Percentiles rank a stretch among this genome's conserved stretches.
Evolutionary conservation across 345 rosid species (phyloP).

Genomic region (Leavenworthia alabamica): DNA sequence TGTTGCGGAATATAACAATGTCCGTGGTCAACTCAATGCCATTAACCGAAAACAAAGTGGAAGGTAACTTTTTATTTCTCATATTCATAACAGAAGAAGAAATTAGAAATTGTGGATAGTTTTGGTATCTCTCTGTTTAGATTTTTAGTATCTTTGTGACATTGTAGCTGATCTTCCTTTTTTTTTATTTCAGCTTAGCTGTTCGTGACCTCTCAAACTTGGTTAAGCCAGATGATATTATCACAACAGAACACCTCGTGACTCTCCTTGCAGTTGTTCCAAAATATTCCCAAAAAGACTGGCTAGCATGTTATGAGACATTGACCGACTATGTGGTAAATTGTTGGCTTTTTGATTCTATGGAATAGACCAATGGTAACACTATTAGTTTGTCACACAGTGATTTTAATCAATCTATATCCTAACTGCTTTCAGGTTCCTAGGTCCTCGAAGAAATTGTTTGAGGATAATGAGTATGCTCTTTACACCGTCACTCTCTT

Average conservation of each 20-base stretch:
- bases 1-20: constrained; percentile 86
- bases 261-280: constrained; percentile 88
- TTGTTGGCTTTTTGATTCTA: neutral
- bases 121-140: neutral
- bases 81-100: neutral
- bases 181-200: constrained; percentile 71
- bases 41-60: constrained; percentile 96
- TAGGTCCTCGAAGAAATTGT: constrained; percentile 83
- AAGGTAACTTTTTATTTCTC: constrained; percentile 40
- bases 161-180: constrained; percentile 12
- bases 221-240: constrained; percentile 86
- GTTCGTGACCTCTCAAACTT: constrained; percentile 94
- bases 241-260: constrained; percentile 70
- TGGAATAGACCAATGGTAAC: neutral
- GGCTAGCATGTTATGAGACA: constrained; percentile 90
- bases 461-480: constrained; percentile 98
- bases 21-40: constrained; percentile 92
- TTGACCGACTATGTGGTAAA: constrained; percentile 90
- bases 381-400: neutral
- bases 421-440: constrained; percentile 61
- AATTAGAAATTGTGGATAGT: neutral
- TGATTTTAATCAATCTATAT: constrained; percentile 1
- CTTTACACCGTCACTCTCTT: constrained; percentile 85
- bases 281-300: constrained; percentile 96
- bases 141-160: no score